Conservation (phyloP, 73 alveolate species). For the Stentor roeselii region DNA sequence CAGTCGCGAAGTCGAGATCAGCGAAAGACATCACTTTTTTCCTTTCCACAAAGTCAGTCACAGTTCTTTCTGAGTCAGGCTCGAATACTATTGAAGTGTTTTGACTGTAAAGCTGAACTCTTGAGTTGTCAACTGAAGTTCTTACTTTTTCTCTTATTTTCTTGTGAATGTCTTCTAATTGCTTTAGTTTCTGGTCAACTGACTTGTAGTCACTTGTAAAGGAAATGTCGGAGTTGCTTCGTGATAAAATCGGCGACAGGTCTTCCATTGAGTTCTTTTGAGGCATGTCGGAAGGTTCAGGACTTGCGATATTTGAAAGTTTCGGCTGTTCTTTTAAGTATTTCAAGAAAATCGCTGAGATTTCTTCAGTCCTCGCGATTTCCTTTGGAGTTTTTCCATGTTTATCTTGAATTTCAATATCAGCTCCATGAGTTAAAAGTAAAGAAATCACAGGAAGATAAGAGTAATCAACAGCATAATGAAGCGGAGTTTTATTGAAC, state of each 20-base stretch:
- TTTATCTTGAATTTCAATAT: constrained; percentile 3
- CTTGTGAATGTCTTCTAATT: not conserved
- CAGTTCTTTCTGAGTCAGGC: constrained; percentile 20
- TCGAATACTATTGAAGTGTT: not conserved
- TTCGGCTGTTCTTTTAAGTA: not conserved
- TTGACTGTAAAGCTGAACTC: not conserved
- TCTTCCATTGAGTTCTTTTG: not conserved
- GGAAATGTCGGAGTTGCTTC: not conserved
- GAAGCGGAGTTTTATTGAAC: constrained; percentile 13
- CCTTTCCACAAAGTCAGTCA: not conserved
- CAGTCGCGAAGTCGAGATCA: not conserved
- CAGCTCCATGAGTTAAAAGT: constrained; percentile 4
- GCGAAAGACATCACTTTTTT: not conserved
- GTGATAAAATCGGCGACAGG: not conserved
- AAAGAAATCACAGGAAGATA: not conserved
- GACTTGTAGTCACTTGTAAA: not conserved
- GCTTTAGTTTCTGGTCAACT: not conserved
- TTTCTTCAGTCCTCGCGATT: not conserved
- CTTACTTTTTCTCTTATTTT: not conserved
- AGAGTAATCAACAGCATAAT: constrained; percentile 22
- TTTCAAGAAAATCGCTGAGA: not conserved
- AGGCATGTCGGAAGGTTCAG: constrained; percentile 7
- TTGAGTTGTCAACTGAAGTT: not conserved
- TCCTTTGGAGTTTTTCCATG: constrained; percentile 7
- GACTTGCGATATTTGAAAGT: not conserved